These are phyloP conservation scores for Zangia roseola DNA, from an alignment of 768 basidiomycete species.

Conservation along the genomic window DNA sequence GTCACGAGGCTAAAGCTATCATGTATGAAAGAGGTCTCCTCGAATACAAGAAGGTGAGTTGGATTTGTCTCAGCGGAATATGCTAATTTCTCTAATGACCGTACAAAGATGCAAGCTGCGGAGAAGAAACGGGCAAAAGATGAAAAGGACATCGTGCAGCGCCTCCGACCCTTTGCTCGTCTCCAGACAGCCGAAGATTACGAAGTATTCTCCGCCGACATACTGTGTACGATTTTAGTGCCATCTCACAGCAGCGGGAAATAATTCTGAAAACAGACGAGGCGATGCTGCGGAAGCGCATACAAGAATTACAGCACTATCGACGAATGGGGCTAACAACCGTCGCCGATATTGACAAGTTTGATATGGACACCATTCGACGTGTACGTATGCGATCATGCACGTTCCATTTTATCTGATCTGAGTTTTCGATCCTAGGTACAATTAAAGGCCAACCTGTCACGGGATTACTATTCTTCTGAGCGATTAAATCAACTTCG, in stretches of 20 bases:
- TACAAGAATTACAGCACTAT: constrained; percentile 89
- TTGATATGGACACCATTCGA: constrained; percentile 70
- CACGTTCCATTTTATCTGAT: not conserved
- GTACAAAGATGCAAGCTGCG: constrained; percentile 73
- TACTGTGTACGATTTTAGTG: constrained; percentile 67
- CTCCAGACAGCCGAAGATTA: constrained; percentile 91
- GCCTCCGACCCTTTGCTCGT: constrained; percentile 86
- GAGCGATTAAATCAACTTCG: constrained; percentile 53
- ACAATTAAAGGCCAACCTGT: constrained; percentile 56
- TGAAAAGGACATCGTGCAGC: constrained; percentile 86
- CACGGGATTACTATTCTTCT: constrained; percentile 55
- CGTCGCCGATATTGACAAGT: constrained; percentile 87
- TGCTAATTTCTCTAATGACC: constrained; percentile 1
- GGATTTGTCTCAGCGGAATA: too few relatives aligned
- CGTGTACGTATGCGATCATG: constrained; percentile 48
- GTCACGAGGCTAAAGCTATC: constrained; percentile 80
- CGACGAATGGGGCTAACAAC: constrained; percentile 83
- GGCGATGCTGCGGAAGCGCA: constrained; percentile 79
- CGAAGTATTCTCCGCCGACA: constrained; percentile 82
- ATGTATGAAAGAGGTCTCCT: constrained; percentile 91
- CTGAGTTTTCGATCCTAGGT: constrained; percentile 36
- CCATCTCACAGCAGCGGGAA: not conserved
- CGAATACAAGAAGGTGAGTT: constrained; percentile 88
- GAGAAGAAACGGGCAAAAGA: constrained; percentile 92
- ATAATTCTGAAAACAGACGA: constrained; percentile 60